phyloP scores from a whole-genome alignment of 306 rosid genomes.

The Ormosia semicastrata region DNA sequence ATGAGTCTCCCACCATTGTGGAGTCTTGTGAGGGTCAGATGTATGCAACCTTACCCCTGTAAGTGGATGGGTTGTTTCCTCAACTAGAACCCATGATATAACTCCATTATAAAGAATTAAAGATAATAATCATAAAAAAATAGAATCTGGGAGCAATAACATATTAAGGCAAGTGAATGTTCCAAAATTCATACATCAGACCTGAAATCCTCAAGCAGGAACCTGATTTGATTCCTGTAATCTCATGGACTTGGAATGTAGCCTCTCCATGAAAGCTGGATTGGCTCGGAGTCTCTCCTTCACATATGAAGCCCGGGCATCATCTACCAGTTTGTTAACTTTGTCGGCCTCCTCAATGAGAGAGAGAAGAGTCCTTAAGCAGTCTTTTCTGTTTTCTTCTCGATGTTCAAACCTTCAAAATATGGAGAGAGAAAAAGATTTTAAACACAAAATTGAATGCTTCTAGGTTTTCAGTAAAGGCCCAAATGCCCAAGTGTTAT shows the following conservation, averaged over 20 bases:
- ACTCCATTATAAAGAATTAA: not conserved
- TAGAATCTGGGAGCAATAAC: constrained; percentile 10
- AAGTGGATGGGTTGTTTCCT: constrained; percentile 2
- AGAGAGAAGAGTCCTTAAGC: constrained; percentile 83
- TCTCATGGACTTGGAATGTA: constrained; percentile 57
- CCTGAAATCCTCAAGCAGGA: constrained; percentile 46
- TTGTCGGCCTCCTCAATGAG: constrained; percentile 94
- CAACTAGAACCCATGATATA: constrained; percentile 11
- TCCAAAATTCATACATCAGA: constrained; percentile 25
- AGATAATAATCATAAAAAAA: not conserved
- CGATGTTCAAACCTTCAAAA: constrained; percentile 83
- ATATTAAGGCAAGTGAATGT: constrained; percentile 21
- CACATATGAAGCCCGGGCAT: constrained; percentile 71
- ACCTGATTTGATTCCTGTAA: constrained; percentile 42
- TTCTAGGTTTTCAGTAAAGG: not conserved
- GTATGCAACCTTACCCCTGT: not conserved
- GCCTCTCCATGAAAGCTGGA: constrained; percentile 81
- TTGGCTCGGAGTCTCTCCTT: constrained; percentile 76
- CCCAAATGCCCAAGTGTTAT: not conserved
- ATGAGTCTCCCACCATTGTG: not conserved
- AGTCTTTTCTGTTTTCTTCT: constrained; percentile 95
- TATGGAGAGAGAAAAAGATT: constrained; percentile 20
- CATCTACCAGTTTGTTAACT: constrained; percentile 78
- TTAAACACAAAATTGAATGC: constrained; percentile 2
- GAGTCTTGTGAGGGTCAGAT: not conserved